These are phyloP conservation scores for Oryza glumipatula DNA, from an alignment of 176 grass and related monocot genomes.

Conservation along the genomic window DNA sequence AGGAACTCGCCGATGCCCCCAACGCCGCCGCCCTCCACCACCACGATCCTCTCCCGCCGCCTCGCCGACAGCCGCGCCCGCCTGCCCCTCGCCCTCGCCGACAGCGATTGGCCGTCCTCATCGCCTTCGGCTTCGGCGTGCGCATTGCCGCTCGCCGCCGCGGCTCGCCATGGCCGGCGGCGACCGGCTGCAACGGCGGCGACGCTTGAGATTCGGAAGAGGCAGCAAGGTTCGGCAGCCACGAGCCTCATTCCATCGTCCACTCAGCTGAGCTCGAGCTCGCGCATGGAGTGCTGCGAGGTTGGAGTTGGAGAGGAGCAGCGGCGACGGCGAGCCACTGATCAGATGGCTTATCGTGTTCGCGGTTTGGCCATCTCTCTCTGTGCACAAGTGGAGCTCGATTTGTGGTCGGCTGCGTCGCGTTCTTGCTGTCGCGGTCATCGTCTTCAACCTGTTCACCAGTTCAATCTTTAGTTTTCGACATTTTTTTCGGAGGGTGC, in stretches of 20 bases:
- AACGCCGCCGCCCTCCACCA: conserved; percentile 3
- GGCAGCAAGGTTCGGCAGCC: conserved; percentile 15
- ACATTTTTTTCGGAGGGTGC: too few relatives aligned
- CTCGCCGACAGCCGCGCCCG: conserved; percentile 48
- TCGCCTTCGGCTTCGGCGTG: not conserved
- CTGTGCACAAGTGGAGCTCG: not conserved
- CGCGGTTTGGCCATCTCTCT: not conserved
- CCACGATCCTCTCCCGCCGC: conserved; percentile 49
- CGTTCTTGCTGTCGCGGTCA: too few relatives aligned
- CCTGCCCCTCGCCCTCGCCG: not conserved
- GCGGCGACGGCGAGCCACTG: not conserved
- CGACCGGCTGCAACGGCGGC: not conserved
- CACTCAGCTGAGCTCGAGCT: not conserved
- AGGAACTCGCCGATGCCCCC: conserved; percentile 64
- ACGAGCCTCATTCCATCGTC: conserved; percentile 50
- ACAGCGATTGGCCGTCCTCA: not conserved
- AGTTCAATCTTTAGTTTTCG: too few relatives aligned
- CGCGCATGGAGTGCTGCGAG: not conserved
- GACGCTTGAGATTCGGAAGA: not conserved
- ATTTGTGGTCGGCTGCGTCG: not conserved
- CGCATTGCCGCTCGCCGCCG: conserved; percentile 2
- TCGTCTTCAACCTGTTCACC: not conserved
- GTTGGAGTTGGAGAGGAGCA: not conserved
- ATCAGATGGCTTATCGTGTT: not conserved
- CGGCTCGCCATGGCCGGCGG: conserved; percentile 36